Conservation (phyloP, 306 rosid genomes). For the Lathyrus sativus region DNA sequence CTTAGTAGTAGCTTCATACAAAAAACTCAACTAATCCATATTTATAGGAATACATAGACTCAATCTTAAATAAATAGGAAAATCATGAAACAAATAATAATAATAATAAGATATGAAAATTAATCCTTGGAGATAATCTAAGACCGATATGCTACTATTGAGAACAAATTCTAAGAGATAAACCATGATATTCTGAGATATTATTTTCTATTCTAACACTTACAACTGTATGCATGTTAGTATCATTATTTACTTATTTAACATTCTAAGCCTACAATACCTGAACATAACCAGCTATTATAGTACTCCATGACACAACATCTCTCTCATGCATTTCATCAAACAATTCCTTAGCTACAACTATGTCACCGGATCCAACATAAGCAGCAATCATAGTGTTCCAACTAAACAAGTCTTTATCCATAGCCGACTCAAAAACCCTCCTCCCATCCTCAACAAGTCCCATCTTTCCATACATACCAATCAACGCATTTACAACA, state of each 20-base stretch:
- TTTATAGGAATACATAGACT: background rate
- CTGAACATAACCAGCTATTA: conserved; percentile 77
- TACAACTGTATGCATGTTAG: background rate
- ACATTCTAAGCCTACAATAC: conserved; percentile 42
- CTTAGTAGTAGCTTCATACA: background rate
- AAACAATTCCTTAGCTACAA: conserved; percentile 51
- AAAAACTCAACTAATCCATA: background rate
- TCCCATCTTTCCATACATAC: conserved; percentile 62
- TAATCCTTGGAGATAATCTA: background rate
- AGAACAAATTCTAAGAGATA: too few species aligned
- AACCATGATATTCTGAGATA: too few species aligned
- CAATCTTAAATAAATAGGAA: background rate
- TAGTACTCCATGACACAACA: conserved; percentile 69
- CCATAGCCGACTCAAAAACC: conserved; percentile 47
- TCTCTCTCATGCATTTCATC: conserved; percentile 57
- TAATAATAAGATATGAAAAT: background rate
- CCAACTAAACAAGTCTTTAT: conserved; percentile 67
- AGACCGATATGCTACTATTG: too few species aligned
- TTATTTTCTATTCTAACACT: too few species aligned
- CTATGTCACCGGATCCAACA: conserved; percentile 49
- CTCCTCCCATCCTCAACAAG: conserved; percentile 46
- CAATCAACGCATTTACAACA: conserved; percentile 63
- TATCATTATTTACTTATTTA: background rate
- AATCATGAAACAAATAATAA: too few species aligned
- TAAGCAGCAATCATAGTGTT: conserved; percentile 62